These are phyloP conservation scores for Aspergillus quadrilineatus DNA, from an alignment of 2,329 filamentous ascomycete species.

Conservation along the genomic window DNA sequence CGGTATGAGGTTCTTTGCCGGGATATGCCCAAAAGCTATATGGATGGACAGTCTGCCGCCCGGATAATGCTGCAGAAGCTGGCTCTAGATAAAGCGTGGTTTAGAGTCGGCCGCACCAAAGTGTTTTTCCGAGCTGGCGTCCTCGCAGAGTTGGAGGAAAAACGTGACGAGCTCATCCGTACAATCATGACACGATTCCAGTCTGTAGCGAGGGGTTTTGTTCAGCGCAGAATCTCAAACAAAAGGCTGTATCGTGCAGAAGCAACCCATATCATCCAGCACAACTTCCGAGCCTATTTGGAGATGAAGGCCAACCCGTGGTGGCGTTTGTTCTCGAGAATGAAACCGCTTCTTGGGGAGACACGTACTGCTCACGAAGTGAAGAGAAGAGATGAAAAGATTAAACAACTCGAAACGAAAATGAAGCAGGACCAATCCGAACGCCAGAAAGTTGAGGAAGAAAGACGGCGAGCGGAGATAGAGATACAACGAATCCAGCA, in stretches of 20 bases:
- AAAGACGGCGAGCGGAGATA: slow-evolving; percentile 78
- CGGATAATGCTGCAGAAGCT: slow-evolving; percentile 87
- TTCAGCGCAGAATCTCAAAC: slow-evolving; percentile 81
- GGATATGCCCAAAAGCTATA: slow-evolving; percentile 82
- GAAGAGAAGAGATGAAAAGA: slow-evolving; percentile 92
- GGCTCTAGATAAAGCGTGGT: slow-evolving; percentile 78
- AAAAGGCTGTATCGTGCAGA: slow-evolving; percentile 94
- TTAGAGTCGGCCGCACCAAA: slow-evolving; percentile 92
- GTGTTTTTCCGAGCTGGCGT: slow-evolving; percentile 98
- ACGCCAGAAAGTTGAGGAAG: slow-evolving; percentile 81
- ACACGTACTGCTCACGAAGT: slow-evolving; percentile 91
- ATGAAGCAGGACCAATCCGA: slow-evolving; percentile 74
- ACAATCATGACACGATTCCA: slow-evolving; percentile 95
- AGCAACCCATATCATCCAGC: slow-evolving; percentile 89
- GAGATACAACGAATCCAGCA: slow-evolving; percentile 91
- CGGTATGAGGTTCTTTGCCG: slow-evolving; percentile 92
- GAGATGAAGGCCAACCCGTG: slow-evolving; percentile 89
- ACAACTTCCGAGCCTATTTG: slow-evolving; percentile 89
- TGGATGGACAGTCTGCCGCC: slow-evolving; percentile 85
- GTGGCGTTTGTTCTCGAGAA: slow-evolving; percentile 93
- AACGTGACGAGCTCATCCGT: slow-evolving; percentile 85
- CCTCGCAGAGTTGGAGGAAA: slow-evolving; percentile 92
- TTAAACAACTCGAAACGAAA: slow-evolving; percentile 79
- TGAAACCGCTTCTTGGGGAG: slow-evolving; percentile 91
- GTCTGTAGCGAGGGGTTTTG: slow-evolving; percentile 84